These are phyloP conservation scores for Westerdykella aurantiaca DNA, from an alignment of 2,329 filamentous ascomycete species.

Conservation along the genomic window DNA sequence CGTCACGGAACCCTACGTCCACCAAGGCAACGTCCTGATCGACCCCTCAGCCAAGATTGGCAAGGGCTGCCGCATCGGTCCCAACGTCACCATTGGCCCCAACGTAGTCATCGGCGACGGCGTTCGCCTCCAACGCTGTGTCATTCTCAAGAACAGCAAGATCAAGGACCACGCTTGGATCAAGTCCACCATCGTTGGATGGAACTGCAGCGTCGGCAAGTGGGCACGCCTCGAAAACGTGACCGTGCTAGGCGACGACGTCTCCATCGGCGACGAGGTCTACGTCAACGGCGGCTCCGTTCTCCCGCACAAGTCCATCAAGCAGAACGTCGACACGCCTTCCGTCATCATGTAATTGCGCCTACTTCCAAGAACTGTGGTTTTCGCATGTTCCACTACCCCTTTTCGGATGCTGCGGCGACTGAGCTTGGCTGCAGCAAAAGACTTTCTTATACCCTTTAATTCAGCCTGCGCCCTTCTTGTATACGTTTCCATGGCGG, in stretches of 20 bases:
- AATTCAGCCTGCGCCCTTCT: conserved; percentile 27
- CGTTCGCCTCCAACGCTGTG: conserved; percentile 87
- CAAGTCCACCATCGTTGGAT: conserved; percentile 97
- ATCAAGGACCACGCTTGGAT: conserved; percentile 99
- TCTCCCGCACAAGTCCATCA: conserved; percentile 97
- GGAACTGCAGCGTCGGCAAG: conserved; percentile 92
- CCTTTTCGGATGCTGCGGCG: conserved; percentile 1
- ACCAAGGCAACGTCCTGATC: conserved; percentile 93
- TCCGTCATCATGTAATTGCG: conserved; percentile 44
- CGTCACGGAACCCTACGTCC: conserved; percentile 68
- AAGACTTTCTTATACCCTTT: conserved; percentile 21
- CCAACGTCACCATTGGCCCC: conserved; percentile 93
- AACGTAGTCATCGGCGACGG: conserved; percentile 90
- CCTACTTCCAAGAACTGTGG: conserved; percentile 1
- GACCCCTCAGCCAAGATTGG: conserved; percentile 93
- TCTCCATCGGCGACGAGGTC: conserved; percentile 95
- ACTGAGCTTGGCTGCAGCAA: conserved; percentile 5
- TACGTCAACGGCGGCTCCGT: conserved; percentile 97
- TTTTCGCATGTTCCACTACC: conserved; percentile 1
- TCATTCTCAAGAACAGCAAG: conserved; percentile 81
- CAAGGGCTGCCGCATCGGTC: conserved; percentile 96
- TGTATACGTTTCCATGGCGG: conserved; percentile 30
- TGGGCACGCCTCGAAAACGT: conserved; percentile 98
- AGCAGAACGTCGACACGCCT: conserved; percentile 78
- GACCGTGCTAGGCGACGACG: conserved; percentile 94